Base-by-base conservation (phyloP, 768 basidiomycete genomes). In the Trametes cubensis region DNA sequence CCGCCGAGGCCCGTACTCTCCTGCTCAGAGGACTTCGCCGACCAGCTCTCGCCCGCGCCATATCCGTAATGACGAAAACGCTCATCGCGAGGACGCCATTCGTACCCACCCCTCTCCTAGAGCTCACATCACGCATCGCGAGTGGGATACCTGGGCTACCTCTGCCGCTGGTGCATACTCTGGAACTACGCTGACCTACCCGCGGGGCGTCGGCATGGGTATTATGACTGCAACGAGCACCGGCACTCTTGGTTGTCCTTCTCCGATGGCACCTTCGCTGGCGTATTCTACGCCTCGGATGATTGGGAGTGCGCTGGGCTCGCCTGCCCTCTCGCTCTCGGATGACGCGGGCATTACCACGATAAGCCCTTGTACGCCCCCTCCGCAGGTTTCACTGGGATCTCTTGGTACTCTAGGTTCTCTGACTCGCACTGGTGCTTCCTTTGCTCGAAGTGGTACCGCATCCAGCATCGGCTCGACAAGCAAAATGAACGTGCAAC, bases 301-400 rank as follows among this genome's bases (percentile, higher is more conserved):
- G 15, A 40, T 41, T 17, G 55, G 48, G 14, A 56, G 48, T 50
- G 44, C 56, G 17, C 51, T 50, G 17, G 61, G 41, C 21, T 62
- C 61, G 26, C 61, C 61, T 7, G 61, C 55, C 13, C 23, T 48
- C 8, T 54, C 50, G 15, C 56, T 63, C 48, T 63, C 62, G 38
- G 62, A 63, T 53, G 62, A 63, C 42, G 58, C 62, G 1, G 62
- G 62, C 15, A 53, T 53, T 53, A 59, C 62, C 1, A 34, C 28
- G 0, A 25, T 63, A 5, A 26, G 34, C 3, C 55, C 54, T 23
- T 25, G 42, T 26, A 26, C 49, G 28, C 45, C 57, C 3, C 58
- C 58, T 26, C 34, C 34, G 34, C 58, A 59, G 17, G 26, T 59
- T 3, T 59, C 58, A 23, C 58, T 59, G 14, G 58, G 58, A 4